Conservation (phyloP, 2,329 filamentous ascomycete species). For the Exserohilum turcica region DNA sequence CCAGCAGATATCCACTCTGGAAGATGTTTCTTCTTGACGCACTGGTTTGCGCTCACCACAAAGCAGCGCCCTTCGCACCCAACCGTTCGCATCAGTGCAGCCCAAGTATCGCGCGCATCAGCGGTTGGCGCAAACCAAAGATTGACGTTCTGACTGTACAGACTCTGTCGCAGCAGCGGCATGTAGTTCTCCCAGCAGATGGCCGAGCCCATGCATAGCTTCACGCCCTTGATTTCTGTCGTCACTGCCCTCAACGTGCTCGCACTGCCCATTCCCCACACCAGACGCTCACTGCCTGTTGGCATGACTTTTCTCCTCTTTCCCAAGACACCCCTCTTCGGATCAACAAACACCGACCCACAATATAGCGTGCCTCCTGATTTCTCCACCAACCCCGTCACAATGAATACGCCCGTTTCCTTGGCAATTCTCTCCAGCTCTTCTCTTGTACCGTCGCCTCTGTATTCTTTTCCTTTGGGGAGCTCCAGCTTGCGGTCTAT, state of each 20-base stretch:
- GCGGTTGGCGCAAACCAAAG: slow-evolving; percentile 90
- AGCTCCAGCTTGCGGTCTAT: slow-evolving; percentile 64
- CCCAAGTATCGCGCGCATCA: slow-evolving; percentile 82
- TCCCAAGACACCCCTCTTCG: slow-evolving; percentile 71
- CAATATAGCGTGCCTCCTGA: slow-evolving; percentile 85
- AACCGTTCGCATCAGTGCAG: slow-evolving; percentile 79
- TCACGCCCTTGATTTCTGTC: slow-evolving; percentile 77
- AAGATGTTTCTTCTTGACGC: slow-evolving; percentile 64
- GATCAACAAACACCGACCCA: slow-evolving; percentile 80
- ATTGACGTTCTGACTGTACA: slow-evolving; percentile 91
- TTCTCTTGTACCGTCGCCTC: slow-evolving; percentile 80
- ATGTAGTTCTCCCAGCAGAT: slow-evolving; percentile 99
- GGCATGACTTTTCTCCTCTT: slow-evolving; percentile 95
- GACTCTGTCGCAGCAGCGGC: slow-evolving; percentile 80
- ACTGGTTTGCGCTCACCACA: slow-evolving; percentile 86
- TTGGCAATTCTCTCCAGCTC: slow-evolving; percentile 75
- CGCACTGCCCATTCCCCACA: slow-evolving; percentile 87
- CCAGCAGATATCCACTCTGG: slow-evolving; percentile 60
- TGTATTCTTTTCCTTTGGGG: slow-evolving; percentile 53
- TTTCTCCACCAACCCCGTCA: slow-evolving; percentile 79
- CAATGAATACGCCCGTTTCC: slow-evolving; percentile 80
- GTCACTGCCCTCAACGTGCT: slow-evolving; percentile 78
- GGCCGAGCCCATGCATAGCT: slow-evolving; percentile 79
- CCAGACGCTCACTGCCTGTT: slow-evolving; percentile 79
- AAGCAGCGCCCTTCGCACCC: slow-evolving; percentile 83